Evolutionary conservation across 345 rosid genomes (phyloP), one percentile per base, ranked within the genome.

Genomic region (Arabis alpina): DNA sequence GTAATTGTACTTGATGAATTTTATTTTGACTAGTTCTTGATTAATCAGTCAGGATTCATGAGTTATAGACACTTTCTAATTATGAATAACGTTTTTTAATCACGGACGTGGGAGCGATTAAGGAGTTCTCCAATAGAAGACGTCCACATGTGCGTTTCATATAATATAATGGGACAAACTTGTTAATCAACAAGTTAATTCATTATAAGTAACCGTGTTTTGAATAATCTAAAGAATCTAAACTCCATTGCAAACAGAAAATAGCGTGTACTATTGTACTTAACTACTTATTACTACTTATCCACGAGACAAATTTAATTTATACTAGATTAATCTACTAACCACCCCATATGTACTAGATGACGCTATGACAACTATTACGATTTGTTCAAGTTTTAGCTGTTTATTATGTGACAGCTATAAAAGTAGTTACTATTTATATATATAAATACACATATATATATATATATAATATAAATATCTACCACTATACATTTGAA

Each of bases 11-110:
- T 25, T 16, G 24, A 45, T 12, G 37, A 59, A 57, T 68, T 24
- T 47, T 41, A 16, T 13, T 19, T 65, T 62, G 79, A 68, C 53
- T 57, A 68, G 42, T 68, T 75, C 78, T 61, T 47, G 64, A 68
- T 61, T 47, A 61, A 36, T 61, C 30, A 39, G 57, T 54, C 49
- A n/a, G 19, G 51, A 52, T 43, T 74, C 44, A 43, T 52, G 53
- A 75, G 65, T 42, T 56, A n/a, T 63, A 62, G 79, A 76, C 67
- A 74, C 34, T 42, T 74, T 74, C 77, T 74, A 47, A 56, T 13
- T 40, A 50, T 23, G 19, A 0, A 54, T 39, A 19, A 62, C 62
- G 5, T 40, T 48, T 47, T 14, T 11, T 0, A 49, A 62, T 47
- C 11, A 63, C 15, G 51, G 65, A 54, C 79, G 79, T 69, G 79